phyloP scores from a whole-genome alignment of 1,284 basidiomycete species.

The Anthracocystis walkeri region DNA sequence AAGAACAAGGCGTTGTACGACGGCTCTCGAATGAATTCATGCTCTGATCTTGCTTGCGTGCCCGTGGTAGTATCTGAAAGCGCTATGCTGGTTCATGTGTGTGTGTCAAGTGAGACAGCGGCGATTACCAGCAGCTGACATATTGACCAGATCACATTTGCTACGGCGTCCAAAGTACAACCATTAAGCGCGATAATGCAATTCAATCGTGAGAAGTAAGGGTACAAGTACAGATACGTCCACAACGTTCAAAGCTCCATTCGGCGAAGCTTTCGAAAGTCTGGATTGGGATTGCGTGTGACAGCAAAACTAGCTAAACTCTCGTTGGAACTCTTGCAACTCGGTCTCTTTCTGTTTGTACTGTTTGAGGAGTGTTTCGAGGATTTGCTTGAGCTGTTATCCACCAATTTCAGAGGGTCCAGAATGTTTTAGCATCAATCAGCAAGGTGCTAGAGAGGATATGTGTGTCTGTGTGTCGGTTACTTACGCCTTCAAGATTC shows the following conservation, averaged over 20 bases:
- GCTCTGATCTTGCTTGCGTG: no score
- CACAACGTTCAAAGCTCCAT: neutral
- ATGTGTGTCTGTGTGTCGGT: neutral
- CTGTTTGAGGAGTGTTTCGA: conserved; percentile 65
- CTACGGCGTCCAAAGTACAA: neutral
- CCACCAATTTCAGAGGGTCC: neutral
- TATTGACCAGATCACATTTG: no score
- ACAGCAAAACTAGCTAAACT: conserved; percentile 25
- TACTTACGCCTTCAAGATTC: conserved; percentile 64
- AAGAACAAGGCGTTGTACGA: neutral
- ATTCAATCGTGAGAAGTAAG: no score
- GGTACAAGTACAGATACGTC: no score
- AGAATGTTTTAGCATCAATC: neutral
- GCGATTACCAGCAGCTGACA: no score
- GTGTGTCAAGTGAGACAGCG: no score
- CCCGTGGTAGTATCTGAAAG: no score
- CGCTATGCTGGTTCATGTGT: no score
- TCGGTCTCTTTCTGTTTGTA: conserved; percentile 66
- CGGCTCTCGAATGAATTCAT: no score
- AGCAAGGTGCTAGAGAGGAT: neutral
- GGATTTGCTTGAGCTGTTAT: conserved; percentile 61
- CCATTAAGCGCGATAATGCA: no score
- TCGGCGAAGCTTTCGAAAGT: neutral
- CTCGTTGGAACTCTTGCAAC: conserved; percentile 57
- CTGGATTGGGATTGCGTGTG: neutral